Evolutionary conservation across 176 grass and related monocot genomes (phyloP), one percentile per base, ranked within the genome.

Genomic region (Bonia amplexicaulis): DNA sequence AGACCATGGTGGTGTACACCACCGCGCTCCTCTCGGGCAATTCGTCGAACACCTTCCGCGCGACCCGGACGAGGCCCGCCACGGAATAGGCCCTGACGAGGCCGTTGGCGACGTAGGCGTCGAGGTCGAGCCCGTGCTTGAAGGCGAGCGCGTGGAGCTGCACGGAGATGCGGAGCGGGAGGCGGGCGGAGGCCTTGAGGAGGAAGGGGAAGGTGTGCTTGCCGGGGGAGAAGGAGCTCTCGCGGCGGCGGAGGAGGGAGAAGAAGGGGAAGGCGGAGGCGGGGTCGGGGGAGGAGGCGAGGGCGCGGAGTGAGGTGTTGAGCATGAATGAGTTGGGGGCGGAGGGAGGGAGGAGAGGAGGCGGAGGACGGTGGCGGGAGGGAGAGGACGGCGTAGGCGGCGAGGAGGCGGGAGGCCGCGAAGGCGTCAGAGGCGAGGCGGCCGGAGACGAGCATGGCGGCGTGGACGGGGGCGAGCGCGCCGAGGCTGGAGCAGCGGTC

Each of bases 201-300:
- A 94, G 85, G 74, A 85, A 87, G 10, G 90, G 76, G 54, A 91
- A 85, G 37, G 88, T 89, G 31, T 90, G 87, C 27, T 84, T 69
- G 11, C 88, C 87, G 9, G 84, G 76, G 5, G 64, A 44, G 19
- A 62, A 46, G 37, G 31, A 7, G 37, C 67, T 26, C 20, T 76
- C 42, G 17, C n/a, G 42, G 19, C 67, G 85, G 60, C 73, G 82
- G 19, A 73, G 39, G 25, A 44, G 42, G 62, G 70, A 76, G 49
- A 92, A 75, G 37, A 69, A 52, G 22, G 52, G 59, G 87, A 89
- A 33, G 15, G 90, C 73, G 31, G 80, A 41, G 54, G 73, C 49
- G 0, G 82, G 82, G 3, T 79, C 87, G 53, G 87, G 59, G 27
- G 81, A 76, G 40, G 51, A 69, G 41, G 85, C 84, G 67, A 90